These are phyloP conservation scores for Candida easanensis DNA, from an alignment of 805 yeast genomes.

Conservation along the genomic window DNA sequence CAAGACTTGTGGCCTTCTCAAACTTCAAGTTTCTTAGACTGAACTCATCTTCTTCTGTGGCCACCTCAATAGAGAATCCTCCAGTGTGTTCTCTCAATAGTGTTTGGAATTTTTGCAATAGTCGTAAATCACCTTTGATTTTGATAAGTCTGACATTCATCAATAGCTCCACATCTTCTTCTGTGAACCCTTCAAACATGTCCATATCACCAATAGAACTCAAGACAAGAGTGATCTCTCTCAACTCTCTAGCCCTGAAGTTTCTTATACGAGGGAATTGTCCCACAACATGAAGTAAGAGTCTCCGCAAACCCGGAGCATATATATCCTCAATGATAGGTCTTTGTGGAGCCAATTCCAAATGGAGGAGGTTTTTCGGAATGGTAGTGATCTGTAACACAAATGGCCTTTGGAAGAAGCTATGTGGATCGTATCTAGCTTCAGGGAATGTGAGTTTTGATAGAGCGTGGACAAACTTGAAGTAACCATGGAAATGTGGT, in stretches of 20 bases:
- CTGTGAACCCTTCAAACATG: constrained; percentile 6
- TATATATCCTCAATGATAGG: constrained; percentile 6
- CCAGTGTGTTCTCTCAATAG: constrained; percentile 1
- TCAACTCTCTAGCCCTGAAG: not conserved
- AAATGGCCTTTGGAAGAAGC: constrained; percentile 5
- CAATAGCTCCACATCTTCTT: constrained; percentile 3
- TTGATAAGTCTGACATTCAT: not conserved
- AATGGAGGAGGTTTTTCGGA: not conserved
- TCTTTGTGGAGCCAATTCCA: not conserved
- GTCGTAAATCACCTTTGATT: constrained; percentile 1
- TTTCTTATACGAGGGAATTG: constrained; percentile 4
- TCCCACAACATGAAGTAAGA: constrained; percentile 3
- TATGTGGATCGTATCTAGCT: not conserved
- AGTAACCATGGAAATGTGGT: constrained; percentile 1
- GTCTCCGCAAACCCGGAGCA: constrained; percentile 1
- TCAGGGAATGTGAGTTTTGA: constrained; percentile 1
- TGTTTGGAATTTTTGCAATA: not conserved
- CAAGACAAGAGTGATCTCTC: constrained; percentile 4
- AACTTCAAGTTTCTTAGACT: constrained; percentile 38
- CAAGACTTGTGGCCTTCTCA: not conserved
- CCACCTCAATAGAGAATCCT: constrained; percentile 2
- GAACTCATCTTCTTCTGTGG: constrained; percentile 39
- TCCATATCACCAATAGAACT: constrained; percentile 3
- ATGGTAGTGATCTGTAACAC: constrained; percentile 2
- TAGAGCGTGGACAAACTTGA: constrained; percentile 4